Evolutionary conservation across 192 early-diverging fungal genomes (phyloP).

Genomic region (Podila epigama): DNA sequence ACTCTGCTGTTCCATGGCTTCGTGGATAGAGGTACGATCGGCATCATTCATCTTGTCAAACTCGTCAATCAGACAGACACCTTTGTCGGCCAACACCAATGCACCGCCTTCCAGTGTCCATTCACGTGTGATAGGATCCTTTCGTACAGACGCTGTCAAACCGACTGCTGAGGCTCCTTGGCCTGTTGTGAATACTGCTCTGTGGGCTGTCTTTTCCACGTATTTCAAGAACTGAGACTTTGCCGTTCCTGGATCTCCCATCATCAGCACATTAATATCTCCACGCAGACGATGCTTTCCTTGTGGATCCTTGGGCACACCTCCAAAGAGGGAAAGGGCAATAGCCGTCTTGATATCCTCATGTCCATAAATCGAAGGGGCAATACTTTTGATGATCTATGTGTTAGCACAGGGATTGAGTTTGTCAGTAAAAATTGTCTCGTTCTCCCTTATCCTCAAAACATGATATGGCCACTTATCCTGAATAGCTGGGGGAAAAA

Average conservation of each 20-base stretch:
- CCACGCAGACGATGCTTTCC: conserved; percentile 96
- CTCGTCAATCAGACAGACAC: conserved; percentile 89
- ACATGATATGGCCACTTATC: not conserved
- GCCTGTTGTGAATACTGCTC: conserved; percentile 87
- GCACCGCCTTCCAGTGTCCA: conserved; percentile 93
- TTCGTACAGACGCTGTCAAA: conserved; percentile 83
- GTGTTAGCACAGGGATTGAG: not conserved
- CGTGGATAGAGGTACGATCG: conserved; percentile 95
- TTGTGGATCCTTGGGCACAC: conserved; percentile 93
- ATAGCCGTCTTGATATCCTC: conserved; percentile 96
- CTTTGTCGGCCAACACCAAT: conserved; percentile 85
- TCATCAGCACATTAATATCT: conserved; percentile 96
- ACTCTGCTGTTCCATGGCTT: conserved; percentile 92
- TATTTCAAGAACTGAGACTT: conserved; percentile 90
- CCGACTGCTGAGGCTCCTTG: conserved; percentile 88
- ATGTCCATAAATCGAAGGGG: conserved; percentile 99
- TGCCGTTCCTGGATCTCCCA: conserved; percentile 90
- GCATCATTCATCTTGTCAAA: conserved; percentile 93
- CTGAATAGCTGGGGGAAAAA: not conserved
- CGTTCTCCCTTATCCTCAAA: not conserved
- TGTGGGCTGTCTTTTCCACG: conserved; percentile 83
- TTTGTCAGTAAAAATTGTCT: no score
- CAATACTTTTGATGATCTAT: conserved; percentile 91
- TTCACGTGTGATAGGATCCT: conserved; percentile 86
- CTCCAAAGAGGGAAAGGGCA: conserved; percentile 94